Evolutionary conservation across 306 rosid genomes (phyloP), one percentile per base, ranked within the genome.

Genomic region (Casuarina cunninghamiana): DNA sequence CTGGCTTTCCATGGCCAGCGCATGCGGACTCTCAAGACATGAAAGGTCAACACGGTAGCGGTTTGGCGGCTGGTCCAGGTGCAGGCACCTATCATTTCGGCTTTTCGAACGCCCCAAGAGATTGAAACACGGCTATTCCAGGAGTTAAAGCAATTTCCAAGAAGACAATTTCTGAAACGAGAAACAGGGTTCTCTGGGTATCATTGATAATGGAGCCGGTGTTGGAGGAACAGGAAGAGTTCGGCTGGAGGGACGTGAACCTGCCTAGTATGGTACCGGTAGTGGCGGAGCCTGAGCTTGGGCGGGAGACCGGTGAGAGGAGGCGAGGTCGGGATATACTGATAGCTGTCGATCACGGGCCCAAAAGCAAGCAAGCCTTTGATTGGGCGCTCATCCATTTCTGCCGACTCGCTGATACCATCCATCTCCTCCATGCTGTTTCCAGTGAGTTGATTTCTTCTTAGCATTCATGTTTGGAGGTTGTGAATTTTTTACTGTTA

Each of bases 371-470:
- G 70, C 87, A 85, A 66, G 98, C 97, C 21, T 90, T 94, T n/a
- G 95, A 94, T 83, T 94, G 98, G 98, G 92, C 92, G 43, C 86
- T 94, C 44, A 78, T 83, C 73, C 98, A 94, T 71, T 77, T 94
- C 58, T 87, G 88, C 73, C 78, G 97, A 75, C 91, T 89, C 42
- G 93, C 95, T 10, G 98, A 94, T 15, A 94, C 97, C n/a, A 15
- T 92, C 80, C 95, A 90, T 84, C 97, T 94, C 5, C 32, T 90
- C 77, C 97, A 92, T 53, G 92, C 87, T 15, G 97, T 94, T 84
- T 88, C 97, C 55, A 93, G 98, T 90, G 69, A 45, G 6, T 79
- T 45, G 1, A n/a, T 72, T 49, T 50, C 6, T 26, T 16, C 35
- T 62, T 8, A 17, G 57, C 0, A 26, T 60, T 35, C 37, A 68